Evolutionary conservation across 441 rosid species (phyloP), one percentile per base, ranked within the genome.

Genomic region (Viola pubescens): DNA sequence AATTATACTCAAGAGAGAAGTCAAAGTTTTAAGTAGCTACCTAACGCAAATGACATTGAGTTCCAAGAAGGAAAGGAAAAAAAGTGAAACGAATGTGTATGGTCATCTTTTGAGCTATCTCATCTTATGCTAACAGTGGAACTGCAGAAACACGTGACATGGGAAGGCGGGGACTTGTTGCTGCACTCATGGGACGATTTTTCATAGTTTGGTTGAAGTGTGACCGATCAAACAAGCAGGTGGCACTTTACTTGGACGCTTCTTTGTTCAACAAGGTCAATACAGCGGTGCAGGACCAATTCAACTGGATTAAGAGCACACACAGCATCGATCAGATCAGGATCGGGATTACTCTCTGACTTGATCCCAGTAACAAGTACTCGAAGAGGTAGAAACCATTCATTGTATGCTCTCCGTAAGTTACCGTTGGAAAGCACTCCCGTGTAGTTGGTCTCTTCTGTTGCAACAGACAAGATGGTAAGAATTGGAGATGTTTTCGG

Each of bases 381-480:
- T 44, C 86, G 79, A 49, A 89, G 91, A 54, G 98, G 98, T 45
- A 89, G 67, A 58, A 92, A 81, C 98, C 98, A 92, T 61, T 89
- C 90, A 7, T 78, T 70, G 70, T 78, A 74, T 11, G 81, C 94
- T 73, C 75, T 82, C 73, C 63, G 73, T 58, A 89, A 73, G 56
- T 76, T 85, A 70, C 72, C 72, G 84, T 72, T 75, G 34, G 81
- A 77, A 34, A 78, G 65, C 26, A 84, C 74, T 59, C 74, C 82
- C 5, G 81, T 77, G 61, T 57, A 60, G 71, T 77, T 81, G 73
- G 71, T 75, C 52, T 75, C 75, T 45, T 79, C 95, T 81, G 87
- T 67, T 72, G 19, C 73, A 56, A 55, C 56, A 26, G 9, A 41
- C 38, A 12, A 16, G 37, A 48, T 63, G 34, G 34, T 26, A 26